Conservation (phyloP, 768 basidiomycete species). For the Cubamyces sp. region DNA sequence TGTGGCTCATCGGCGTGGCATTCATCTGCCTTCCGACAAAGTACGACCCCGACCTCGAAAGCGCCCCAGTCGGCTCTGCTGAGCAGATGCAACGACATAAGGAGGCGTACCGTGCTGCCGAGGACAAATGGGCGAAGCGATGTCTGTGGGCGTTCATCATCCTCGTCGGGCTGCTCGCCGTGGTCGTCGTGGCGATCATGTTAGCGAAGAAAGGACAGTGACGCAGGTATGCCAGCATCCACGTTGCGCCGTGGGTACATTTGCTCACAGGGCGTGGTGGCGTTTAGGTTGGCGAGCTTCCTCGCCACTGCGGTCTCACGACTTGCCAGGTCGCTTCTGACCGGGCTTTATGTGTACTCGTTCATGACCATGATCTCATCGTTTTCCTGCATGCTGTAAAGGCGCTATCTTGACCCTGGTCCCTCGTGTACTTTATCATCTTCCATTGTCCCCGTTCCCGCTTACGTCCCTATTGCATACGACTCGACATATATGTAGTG, state of each 20-base stretch:
- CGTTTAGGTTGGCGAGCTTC: too few relatives aligned
- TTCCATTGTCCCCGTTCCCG: neutral
- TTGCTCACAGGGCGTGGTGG: too few relatives aligned
- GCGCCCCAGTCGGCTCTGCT: slow-evolving; percentile 2
- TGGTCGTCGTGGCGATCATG: slow-evolving; percentile 6
- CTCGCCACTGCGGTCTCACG: too few relatives aligned
- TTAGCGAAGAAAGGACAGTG: slow-evolving; percentile 10
- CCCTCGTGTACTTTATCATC: neutral
- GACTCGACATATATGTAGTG: neutral
- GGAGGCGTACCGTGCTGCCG: slow-evolving; percentile 15
- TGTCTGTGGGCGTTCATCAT: slow-evolving; percentile 11
- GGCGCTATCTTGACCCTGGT: neutral
- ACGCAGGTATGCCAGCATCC: neutral
- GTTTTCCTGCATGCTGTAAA: too few relatives aligned
- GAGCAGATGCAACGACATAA: slow-evolving; percentile 11
- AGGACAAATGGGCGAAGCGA: slow-evolving; percentile 21
- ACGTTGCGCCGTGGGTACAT: neutral
- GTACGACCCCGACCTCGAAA: slow-evolving; percentile 8
- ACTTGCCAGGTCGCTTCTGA: too few relatives aligned
- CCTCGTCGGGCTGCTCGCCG: neutral
- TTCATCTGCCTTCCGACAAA: slow-evolving; percentile 11
- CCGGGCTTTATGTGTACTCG: too few relatives aligned
- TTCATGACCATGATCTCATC: too few relatives aligned
- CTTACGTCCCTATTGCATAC: neutral
- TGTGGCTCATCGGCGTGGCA: slow-evolving; percentile 18